These are phyloP conservation scores for Polygonum aviculare DNA, from an alignment of 148 eudicot genomes.

Conservation along the genomic window DNA sequence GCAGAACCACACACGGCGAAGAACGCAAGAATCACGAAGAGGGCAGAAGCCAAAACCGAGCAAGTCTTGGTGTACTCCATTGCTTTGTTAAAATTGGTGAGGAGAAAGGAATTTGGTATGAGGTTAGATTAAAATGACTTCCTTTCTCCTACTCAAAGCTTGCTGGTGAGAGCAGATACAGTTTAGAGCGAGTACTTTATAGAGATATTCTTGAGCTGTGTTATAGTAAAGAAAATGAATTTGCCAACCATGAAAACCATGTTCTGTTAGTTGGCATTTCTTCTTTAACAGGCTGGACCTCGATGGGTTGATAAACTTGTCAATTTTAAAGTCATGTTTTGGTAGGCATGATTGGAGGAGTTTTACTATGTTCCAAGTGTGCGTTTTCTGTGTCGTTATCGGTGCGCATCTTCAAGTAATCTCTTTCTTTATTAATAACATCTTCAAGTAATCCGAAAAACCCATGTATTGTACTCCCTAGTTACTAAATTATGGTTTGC, in stretches of 20 bases:
- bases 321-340: not conserved
- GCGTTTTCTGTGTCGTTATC: not conserved
- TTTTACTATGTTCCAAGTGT: not conserved
- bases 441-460: not conserved
- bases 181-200: not conserved
- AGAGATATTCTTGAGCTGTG: not conserved
- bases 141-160: not conserved
- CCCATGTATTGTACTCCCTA: not conserved
- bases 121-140: not conserved
- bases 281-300: slow-evolving; percentile 2
- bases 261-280: not conserved
- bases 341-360: not conserved
- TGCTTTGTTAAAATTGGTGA: not conserved
- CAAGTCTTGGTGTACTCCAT: slow-evolving; percentile 25
- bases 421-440: not conserved
- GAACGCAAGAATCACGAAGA: slow-evolving; percentile 19
- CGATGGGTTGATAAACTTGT: not conserved
- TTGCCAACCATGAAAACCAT: slow-evolving; percentile 7
- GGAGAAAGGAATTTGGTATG: not conserved
- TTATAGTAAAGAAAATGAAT: not conserved
- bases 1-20: slow-evolving; percentile 14
- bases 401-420: not conserved
- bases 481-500: not conserved
- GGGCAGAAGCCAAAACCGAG: slow-evolving; percentile 13
- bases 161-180: not conserved